Conservation (phyloP, 805 yeast species). For the Candida golubevii region DNA sequence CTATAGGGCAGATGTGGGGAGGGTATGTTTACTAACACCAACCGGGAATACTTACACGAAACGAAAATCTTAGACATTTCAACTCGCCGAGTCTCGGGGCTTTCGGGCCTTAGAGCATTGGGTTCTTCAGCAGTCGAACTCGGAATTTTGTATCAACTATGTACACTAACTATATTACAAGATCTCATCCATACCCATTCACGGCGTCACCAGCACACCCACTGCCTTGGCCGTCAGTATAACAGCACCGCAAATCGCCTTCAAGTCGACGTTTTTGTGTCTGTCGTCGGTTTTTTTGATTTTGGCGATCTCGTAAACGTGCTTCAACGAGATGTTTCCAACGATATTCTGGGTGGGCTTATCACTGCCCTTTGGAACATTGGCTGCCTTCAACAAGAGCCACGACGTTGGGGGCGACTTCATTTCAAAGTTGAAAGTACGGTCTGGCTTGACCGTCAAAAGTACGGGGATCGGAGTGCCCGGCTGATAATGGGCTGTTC, state of each 20-base stretch:
- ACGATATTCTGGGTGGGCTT: conserved; percentile 51
- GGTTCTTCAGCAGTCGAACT: too few relatives aligned
- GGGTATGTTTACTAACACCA: too few relatives aligned
- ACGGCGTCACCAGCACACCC: conserved; percentile 80
- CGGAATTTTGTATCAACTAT: conserved; percentile 2
- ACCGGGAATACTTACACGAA: not conserved
- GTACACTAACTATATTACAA: conserved; percentile 12
- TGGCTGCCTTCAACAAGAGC: conserved; percentile 77
- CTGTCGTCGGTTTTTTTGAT: conserved; percentile 83
- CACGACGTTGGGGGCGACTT: conserved; percentile 91
- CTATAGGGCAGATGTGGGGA: not conserved
- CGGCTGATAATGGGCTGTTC: conserved; percentile 81
- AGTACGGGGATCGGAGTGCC: conserved; percentile 89
- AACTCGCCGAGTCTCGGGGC: not conserved
- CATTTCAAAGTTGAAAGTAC: conserved; percentile 80
- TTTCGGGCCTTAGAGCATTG: too few relatives aligned
- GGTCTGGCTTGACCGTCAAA: conserved; percentile 85
- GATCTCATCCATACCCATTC: conserved; percentile 5
- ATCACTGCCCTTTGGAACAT: conserved; percentile 73
- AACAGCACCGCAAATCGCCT: conserved; percentile 75
- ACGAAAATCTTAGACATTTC: not conserved
- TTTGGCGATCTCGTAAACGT: conserved; percentile 90
- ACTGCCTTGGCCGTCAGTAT: conserved; percentile 85
- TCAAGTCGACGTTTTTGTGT: conserved; percentile 65
- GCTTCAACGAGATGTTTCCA: conserved; percentile 75